Base-by-base conservation (phyloP, 129 eudicot species). In the Smallanthus sonchifolius region DNA sequence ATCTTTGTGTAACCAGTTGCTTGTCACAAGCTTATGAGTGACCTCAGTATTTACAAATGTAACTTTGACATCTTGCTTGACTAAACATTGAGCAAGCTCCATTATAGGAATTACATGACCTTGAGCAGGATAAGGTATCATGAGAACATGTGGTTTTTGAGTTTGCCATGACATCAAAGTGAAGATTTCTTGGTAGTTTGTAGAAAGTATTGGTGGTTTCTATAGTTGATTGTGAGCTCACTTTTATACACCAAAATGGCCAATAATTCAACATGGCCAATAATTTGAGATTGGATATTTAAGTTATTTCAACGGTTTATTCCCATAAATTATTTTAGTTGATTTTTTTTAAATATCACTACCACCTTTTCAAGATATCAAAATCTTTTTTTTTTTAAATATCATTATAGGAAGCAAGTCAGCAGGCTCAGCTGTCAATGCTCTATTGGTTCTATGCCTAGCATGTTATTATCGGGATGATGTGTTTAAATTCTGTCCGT, bases 21-120 rank as follows among this genome's bases (percentile, higher is more conserved):
- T 74, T 28, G 73, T 70, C 15, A 79, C 62, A 2, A 44, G 69
- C 45, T 75, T 47, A 54, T 83, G 87, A 35, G 28, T 78, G 83
- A 88, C 80, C 15, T 85, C 90, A 0, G 82, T 83, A 78, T 83
- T 88, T 6, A 83, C 7, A 16, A 83, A 78, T 45, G 78, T 83
- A 54, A 74, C 69, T 35, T 83, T 82, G 35, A 82, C 60, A 5
- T 74, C 83, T 4, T 66, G 32, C 8, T 71, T 49, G 9, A 45
- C 75, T 35, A 88, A 39, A 7, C 54, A 9, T 10, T 49, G 75
- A 30, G 79, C 49, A 8, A 88, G 68, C 68, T 88, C 94, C 83
- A 88, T 19, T 4, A 78, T n/a, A 36, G 90, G 90, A 65, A 88
- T 78, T 34, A 88, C 90, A 76, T 88, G 94, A 19, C 90, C 94